Evolutionary conservation across 495 filamentous ascomycete genomes (phyloP), one percentile per base, ranked within the genome.

Genomic region (Neurospora sp.): DNA sequence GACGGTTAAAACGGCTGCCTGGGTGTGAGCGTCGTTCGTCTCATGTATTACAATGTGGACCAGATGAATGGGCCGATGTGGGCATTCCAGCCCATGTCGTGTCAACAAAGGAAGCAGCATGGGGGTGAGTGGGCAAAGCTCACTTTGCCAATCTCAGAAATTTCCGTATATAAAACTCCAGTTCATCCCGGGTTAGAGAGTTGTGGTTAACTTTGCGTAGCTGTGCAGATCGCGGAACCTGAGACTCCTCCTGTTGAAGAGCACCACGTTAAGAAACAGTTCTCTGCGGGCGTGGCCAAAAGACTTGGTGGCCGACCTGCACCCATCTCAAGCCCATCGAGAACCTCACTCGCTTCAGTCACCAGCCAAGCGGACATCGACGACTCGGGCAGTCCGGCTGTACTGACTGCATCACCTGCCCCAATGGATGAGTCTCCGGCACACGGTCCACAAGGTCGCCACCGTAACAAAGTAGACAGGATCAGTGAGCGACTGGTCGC

Each of bases 401-500:
- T 76, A 31, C 71, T 71, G 1, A 74, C 74, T 18, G 81, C 78
- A 8, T 74, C 81, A 14, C 75, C 79, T 42, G 72, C 74, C 39
- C 44, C 73, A 12, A 71, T 75, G 5, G 79, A 78, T 35, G 83
- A 85, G 16, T 75, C 81, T 10, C 74, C 78, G 27, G 71, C 71
- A 40, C 77, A 76, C 11, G 76, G 73, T 40, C 72, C 74, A 39
- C 80, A 79, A 16, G 37, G 73, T 31, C 76, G 80, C 69, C 78
- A 82, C 41, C 79, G 79, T 7, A 79, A 84, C 73, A 78, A 79
- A 11, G 75, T 82, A 70, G 83, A 86, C 70, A 73, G 80, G 39
- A 73, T 78, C 69, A 81, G 81, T 61, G 84, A 88, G 75, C 85
- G 81, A 71, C 82, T 97, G 7, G 78, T 95, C 46, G 84, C 87